Percentiles rank a stretch among this genome's conserved stretches.
Conservation (phyloP, 441 rosid genomes). For the Theobroma grandiflorum region DNA sequence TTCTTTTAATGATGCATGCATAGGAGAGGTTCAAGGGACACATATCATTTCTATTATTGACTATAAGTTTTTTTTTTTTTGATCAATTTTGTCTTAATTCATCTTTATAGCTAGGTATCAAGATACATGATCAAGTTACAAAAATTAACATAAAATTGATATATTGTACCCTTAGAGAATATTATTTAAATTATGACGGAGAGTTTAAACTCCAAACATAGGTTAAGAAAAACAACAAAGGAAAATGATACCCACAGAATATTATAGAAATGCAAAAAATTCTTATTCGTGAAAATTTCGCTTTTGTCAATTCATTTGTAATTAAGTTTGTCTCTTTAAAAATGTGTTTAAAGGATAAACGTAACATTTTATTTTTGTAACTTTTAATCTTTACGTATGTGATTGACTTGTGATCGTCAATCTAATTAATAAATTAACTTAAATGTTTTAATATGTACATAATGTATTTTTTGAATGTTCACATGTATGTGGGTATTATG, state of each 20-base stretch:
- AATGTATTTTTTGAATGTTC: background rate
- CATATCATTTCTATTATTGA: slow-evolving; percentile 22
- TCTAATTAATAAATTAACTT: background rate
- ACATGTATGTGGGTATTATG: background rate
- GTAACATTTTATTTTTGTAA: no score
- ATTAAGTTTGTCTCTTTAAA: no score
- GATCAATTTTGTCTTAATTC: background rate
- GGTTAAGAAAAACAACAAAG: no score
- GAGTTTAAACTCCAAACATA: no score
- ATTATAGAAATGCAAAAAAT: no score
- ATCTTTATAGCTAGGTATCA: background rate
- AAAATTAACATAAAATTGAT: background rate
- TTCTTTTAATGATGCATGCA: background rate
- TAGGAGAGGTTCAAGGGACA: slow-evolving; percentile 5
- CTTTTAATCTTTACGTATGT: background rate
- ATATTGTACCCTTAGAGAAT: background rate
- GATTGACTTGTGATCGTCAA: background rate
- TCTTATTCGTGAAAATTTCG: no score
- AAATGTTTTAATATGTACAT: background rate
- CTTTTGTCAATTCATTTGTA: no score
- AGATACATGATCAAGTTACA: background rate
- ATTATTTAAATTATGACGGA: no score
- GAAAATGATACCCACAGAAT: no score
- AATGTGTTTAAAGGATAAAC: no score
- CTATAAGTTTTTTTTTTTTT: background rate